Evolutionary conservation across 768 basidiomycete species (phyloP), one percentile per base, ranked within the genome.

Genomic region (Boletus speciosus): DNA sequence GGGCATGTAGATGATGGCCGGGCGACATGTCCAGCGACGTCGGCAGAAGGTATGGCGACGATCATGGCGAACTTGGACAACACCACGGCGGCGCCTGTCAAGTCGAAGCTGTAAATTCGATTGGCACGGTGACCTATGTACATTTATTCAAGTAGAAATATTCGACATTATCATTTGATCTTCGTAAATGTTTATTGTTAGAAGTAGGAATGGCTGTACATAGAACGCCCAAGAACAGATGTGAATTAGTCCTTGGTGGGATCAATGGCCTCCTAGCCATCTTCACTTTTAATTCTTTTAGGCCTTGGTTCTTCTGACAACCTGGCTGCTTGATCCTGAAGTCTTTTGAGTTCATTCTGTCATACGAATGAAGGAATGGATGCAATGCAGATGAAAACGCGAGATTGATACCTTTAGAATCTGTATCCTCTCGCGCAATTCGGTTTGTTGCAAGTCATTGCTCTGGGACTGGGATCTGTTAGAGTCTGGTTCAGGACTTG

Each of bases 41-140:
- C 85, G 6, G 74, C 81, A 29, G 94, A 98, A 66, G 82, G 91
- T 35, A 76, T 94, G 62, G 80, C 87, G 69, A 85, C 88, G 72
- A 84, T 88, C 31, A 74, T 88, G 58, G 78, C 71, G 44, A 88
- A 88, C 73, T 81, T 88, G 58, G 71, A 71, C 11, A 71, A 71
- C 15, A 67, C 56, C 9, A 49, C 53, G 49, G 52, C 4, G 5
- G 73, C 70, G 31, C 60, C 61, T 15, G 66, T 67, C 35, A 84
- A 82, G 71, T 73, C 84, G 19, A 84, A 82, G 61, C 54, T 85
- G 61, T 85, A 76, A 69, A n/a, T 32, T 11, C 6, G n/a, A 32
- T 25, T 7, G 25, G 27, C 10, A 39, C 4, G 14, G 27, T 19
- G 43, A 29, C 27, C 11, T 12, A n/a, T 37, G 25, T n/a, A 21